Base-by-base conservation (phyloP, 192 early-diverging fungal genomes). In the Rhizophagus clarus region DNA sequence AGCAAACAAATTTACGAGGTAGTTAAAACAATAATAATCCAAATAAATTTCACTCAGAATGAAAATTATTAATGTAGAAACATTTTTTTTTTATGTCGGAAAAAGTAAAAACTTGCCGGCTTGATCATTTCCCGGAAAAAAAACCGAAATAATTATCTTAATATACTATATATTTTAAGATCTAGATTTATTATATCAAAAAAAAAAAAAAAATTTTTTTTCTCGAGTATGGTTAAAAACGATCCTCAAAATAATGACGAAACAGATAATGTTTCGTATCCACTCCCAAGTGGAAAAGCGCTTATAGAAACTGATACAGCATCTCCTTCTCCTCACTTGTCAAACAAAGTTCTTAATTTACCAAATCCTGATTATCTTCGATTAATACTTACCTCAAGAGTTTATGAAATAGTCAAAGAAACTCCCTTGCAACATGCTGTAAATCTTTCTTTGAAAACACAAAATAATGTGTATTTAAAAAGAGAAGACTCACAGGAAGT, bases 401-500 rank as follows among this genome's bases (percentile, higher is more conserved):
- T 98, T 26, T 99, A 99, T 84, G 95, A 99, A 69, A 93, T 98
- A 31, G 91, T 97, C 73, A 90, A 91, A 24, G 95, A 99, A 82
- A 94, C 97, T 0, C 97, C 98, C 10, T 88, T 99, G 29, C 91
- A 92, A 47, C 83, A 88, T 8, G 97, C 98, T 9, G 81, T 87
- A 72, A 97, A 97, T 79, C 88, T 99, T 75, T 95, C 94, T 14
- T 63, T 85, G 17, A 90, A 93, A n/a, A 71, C 89, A 61, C 78
- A 84, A 1, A 94, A 94, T 85, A 87, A 85, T 22, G 88, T 99
- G 68, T 90, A 87, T 24, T 80, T 99, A 49, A 99, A 99, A 84
- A 92, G 98, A 61, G 98, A 99, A 81, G 98, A 99, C 85, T 88
- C 98, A 71, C 97, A 98, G 78, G 92, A 95, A 17, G 97, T 98